Base-by-base conservation (phyloP, 2,329 filamentous ascomycete genomes). In the Pseudogymnoascus sp. region DNA sequence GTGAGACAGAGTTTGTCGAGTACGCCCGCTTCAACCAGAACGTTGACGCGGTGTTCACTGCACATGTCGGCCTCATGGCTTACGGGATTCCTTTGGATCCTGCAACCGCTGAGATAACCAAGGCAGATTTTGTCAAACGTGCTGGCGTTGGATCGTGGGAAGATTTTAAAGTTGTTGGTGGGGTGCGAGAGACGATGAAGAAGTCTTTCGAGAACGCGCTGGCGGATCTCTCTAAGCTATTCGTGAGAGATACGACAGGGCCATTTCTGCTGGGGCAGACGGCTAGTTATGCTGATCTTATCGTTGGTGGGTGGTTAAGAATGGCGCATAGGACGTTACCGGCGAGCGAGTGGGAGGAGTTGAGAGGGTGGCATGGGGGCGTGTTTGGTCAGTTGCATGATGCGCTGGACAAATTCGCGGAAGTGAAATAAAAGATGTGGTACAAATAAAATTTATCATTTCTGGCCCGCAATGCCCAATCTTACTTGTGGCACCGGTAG, bases 21-120 rank as follows among this genome's bases (percentile, higher is more conserved):
- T 77, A 79, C 65, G 74, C 73, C 5, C 71, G 67, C 2, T 85
- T 84, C 70, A 85, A 85, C 63, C 64, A 66, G 10, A 72, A 77
- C 34, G 73, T 84, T 48, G 83, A 87, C 66, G 74, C 74, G 0
- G 73, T 76, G 1, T 85, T 85, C 64, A 77, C 72, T 3, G 67
- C 72, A 0, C 74, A 81, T 62, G 71, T 71, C 0, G 61, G 67
- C 3, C 74, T 85, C 0, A 69, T 71, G 57, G 65, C 66, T 0
- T 59, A 76, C 0, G 67, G 67, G 0, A 67, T 84, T 10, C 81
- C 78, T 0, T 76, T 84, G 30, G 77, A 83, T 58, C 78, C 79
- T 0, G 74, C 70, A 13, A 52, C 45, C 3, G 1, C 76, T 73
- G 76, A 79, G 26, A 64, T 63, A 2, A 71, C 63, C 23, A 78